phyloP scores from a whole-genome alignment of 2,329 filamentous ascomycete genomes.

The Pleomassaria siparia region DNA sequence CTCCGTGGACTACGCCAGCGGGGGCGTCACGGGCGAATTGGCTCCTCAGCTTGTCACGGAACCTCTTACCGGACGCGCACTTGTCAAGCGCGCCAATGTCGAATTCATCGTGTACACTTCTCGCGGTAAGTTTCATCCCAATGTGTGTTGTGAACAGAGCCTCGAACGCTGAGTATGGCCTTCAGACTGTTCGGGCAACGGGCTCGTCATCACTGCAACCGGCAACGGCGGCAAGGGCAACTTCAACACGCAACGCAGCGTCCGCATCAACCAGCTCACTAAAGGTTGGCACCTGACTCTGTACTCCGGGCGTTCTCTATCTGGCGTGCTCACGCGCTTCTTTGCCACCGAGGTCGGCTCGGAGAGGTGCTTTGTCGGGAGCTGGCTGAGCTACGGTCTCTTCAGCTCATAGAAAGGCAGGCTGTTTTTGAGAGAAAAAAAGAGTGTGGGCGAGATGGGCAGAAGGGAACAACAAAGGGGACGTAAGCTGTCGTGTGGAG shows the following conservation, averaged over 20 bases:
- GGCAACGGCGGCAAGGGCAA: not conserved
- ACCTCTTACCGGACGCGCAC: not conserved
- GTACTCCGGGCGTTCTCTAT: not conserved
- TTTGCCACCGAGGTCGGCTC: not conserved
- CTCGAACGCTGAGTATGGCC: not conserved
- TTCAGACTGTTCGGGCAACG: not conserved
- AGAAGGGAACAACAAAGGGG: not conserved
- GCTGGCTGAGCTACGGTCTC: conserved; percentile 1
- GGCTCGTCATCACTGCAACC: not conserved
- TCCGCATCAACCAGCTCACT: not conserved
- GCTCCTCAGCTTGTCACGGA: not conserved
- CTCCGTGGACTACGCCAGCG: conserved; percentile 1
- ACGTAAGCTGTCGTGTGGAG: not conserved
- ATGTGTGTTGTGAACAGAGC: not conserved
- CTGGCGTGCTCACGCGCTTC: conserved; percentile 1
- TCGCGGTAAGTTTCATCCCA: not conserved
- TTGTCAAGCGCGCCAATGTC: not conserved
- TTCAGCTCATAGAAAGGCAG: not conserved
- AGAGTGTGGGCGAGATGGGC: not conserved
- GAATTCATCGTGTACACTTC: not conserved
- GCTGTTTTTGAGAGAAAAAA: not conserved
- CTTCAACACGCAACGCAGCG: not conserved
- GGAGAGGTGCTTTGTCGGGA: not conserved
- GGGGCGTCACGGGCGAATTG: not conserved
- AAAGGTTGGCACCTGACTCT: conserved; percentile 1